Evolutionary conservation across 495 filamentous ascomycete species (phyloP), one percentile per base, ranked within the genome.

Genomic region (Tuber indicum): DNA sequence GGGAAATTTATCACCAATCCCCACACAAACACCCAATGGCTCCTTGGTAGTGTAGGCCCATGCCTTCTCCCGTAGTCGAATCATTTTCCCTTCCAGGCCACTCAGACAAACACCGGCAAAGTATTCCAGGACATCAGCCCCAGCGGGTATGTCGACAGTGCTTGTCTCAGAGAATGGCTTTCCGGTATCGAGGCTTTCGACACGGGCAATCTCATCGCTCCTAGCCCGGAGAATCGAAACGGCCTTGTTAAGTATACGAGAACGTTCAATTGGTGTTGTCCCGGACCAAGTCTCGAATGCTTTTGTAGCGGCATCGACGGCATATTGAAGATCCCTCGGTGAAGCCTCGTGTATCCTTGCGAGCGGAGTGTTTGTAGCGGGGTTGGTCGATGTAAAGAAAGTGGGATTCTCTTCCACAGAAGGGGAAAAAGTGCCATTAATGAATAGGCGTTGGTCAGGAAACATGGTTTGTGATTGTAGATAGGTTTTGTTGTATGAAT

Each of bases 41-140:
- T 91, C 90, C 82, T 93, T 93, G 79, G 88, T 90, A 1, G 91
- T 92, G 81, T 92, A 93, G 23, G 93, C 87, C 89, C 90, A 91
- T 0, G 92, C 91, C 78, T 91, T 89, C 72, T 90, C 88, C 69
- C 92, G 86, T 39, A 93, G 84, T 74, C 90, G 89, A 49, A 87
- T 88, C 12, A 89, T 92, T 80, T 92, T 90, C 32, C 91, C 91
- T 81, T 92, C 91, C 73, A 88, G 91, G 62, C 92, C 91, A 73
- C 90, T 89, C 42, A 89, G 90, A 26, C 92, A 89, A 43, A 92
- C 85, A 77, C 91, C 90, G 73, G 91, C 91, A 83, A 91, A 93
- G 85, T 92, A 93, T 79, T 93, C 92, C 58, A 93, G 84, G 32
- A 92, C 90, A 84, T 94, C 92, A 4, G 91, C 91, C 45, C 92